Percentiles rank a stretch among this genome's conserved stretches.
These are phyloP conservation scores for Spizellomyces punctatus DNA, from an alignment of 192 early-diverging fungal genomes.

Conservation along the genomic window DNA sequence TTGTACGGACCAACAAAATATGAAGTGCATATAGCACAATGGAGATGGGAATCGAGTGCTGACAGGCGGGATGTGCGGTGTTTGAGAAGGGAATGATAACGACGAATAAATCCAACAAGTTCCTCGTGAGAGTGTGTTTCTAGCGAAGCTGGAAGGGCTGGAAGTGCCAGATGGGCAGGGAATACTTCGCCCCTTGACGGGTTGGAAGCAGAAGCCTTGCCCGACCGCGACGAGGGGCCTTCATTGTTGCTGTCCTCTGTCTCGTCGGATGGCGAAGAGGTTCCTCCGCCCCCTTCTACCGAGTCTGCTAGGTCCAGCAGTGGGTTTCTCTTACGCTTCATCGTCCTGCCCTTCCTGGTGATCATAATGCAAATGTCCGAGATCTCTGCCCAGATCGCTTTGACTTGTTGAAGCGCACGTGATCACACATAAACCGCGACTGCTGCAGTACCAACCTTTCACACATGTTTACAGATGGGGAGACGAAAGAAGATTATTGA, in stretches of 20 bases:
- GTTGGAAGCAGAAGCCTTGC: no score
- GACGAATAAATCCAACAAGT: no score
- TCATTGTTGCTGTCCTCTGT: no score
- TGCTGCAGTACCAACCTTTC: no score
- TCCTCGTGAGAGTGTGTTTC: no score
- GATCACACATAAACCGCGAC: no score
- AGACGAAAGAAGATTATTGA: conserved; percentile 35
- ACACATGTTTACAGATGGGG: conserved; percentile 15
- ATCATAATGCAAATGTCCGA: no score
- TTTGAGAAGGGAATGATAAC: neutral
- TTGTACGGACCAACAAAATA: neutral
- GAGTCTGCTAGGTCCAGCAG: conserved; percentile 1
- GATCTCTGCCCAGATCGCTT: no score
- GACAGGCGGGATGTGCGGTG: neutral
- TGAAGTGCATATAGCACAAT: conserved; percentile 8
- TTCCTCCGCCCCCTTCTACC: neutral
- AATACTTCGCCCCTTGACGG: neutral
- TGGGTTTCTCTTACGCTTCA: conserved; percentile 1
- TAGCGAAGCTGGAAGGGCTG: neutral
- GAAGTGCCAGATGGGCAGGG: neutral
- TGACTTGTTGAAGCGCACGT: no score
- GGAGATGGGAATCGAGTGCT: conserved; percentile 3
- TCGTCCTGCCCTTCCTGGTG: no score
- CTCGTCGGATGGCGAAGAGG: no score
- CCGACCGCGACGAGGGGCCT: no score